A percentile compares a stretch with the other conserved stretches of the same genome.
Conservation (phyloP, 1,284 basidiomycete genomes). For the Coniferiporia sulphurascens region DNA sequence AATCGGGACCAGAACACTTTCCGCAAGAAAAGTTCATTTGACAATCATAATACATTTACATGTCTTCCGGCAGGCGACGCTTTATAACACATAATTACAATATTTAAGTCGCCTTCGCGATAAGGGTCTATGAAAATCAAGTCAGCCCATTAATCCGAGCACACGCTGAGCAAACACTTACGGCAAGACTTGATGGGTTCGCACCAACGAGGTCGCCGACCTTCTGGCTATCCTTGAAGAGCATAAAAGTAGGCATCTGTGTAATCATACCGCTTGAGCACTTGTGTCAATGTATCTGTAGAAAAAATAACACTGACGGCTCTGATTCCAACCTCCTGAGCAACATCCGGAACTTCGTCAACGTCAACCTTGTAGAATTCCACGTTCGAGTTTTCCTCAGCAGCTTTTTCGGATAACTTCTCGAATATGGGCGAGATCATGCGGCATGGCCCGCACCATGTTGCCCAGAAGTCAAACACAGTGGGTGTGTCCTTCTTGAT, state of each 20-base stretch:
- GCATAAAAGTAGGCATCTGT: slow-evolving; percentile 76
- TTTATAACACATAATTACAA: not conserved
- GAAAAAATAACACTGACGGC: slow-evolving; percentile 41
- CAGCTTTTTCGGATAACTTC: slow-evolving; percentile 44
- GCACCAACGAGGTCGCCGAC: slow-evolving; percentile 63
- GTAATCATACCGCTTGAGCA: not conserved
- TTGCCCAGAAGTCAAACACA: slow-evolving; percentile 79
- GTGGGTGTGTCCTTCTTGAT: slow-evolving; percentile 53
- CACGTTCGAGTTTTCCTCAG: slow-evolving; percentile 41
- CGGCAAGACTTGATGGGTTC: slow-evolving; percentile 22
- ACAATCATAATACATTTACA: not conserved
- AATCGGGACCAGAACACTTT: too few species aligned
- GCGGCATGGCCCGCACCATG: slow-evolving; percentile 73
- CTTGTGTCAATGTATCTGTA: not conserved
- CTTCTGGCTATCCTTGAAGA: slow-evolving; percentile 66
- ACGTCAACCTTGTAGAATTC: slow-evolving; percentile 83
- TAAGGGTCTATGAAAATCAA: not conserved
- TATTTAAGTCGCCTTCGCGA: slow-evolving; percentile 6
- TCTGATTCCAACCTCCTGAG: slow-evolving; percentile 66
- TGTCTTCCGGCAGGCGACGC: not conserved
- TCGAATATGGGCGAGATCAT: slow-evolving; percentile 78
- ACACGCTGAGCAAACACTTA: not conserved
- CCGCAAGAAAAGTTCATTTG: not conserved
- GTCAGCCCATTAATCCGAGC: not conserved
- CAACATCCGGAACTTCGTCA: slow-evolving; percentile 51